A percentile compares a stretch with the other conserved stretches of the same genome.
Conservation (phyloP, 345 rosid species). For the Limnanthes douglasii region DNA sequence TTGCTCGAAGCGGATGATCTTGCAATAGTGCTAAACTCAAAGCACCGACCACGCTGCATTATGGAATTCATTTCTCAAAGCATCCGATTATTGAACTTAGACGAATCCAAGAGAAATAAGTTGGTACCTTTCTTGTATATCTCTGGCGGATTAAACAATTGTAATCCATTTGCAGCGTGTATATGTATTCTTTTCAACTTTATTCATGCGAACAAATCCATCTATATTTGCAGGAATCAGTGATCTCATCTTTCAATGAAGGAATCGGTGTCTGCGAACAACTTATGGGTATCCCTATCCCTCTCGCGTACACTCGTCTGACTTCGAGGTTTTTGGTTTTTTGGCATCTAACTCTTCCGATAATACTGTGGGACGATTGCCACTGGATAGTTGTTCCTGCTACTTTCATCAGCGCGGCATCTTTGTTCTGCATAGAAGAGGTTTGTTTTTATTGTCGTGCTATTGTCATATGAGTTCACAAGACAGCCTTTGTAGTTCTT, state of each 20-base stretch:
- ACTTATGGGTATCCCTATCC: constrained; percentile 74
- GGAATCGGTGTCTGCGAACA: constrained; percentile 86
- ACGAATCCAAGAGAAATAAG: constrained; percentile 32
- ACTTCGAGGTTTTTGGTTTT: constrained; percentile 93
- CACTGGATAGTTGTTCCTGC: constrained; percentile 97
- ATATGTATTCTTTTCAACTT: background rate
- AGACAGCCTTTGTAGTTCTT: no score
- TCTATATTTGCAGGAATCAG: constrained; percentile 38
- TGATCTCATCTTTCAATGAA: constrained; percentile 62
- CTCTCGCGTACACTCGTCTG: constrained; percentile 85
- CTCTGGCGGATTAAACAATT: background rate
- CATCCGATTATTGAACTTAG: constrained; percentile 39
- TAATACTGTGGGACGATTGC: constrained; percentile 98
- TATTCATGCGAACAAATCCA: background rate
- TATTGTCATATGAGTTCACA: no score
- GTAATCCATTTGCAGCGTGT: background rate
- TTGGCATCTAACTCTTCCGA: constrained; percentile 88
- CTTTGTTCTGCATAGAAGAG: constrained; percentile 97
- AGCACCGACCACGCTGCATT: constrained; percentile 70
- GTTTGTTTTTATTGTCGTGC: constrained; percentile 16
- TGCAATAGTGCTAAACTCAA: constrained; percentile 47
- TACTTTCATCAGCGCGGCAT: constrained; percentile 88
- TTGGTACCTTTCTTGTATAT: constrained; percentile 37
- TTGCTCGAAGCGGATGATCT: constrained; percentile 67
- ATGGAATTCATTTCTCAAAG: constrained; percentile 69